Percentiles rank a stretch among this genome's conserved stretches.
Evolutionary conservation across 140 eudicot genomes (phyloP).

Genomic region (Bidens hawaiensis): DNA sequence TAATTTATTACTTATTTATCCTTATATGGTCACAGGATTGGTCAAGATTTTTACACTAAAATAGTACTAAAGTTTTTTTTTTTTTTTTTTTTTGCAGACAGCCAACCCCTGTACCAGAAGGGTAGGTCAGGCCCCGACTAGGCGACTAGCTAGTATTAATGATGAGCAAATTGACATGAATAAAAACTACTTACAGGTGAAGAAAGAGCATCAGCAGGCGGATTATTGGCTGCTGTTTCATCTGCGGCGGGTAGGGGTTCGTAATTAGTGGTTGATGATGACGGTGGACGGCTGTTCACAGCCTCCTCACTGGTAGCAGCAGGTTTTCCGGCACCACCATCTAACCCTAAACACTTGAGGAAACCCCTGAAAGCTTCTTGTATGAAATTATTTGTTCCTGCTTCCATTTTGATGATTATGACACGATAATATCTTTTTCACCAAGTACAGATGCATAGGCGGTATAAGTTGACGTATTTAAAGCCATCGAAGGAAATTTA

Average conservation of each 20-base stretch:
- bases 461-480: slow-evolving; percentile 16
- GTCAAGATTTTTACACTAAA: too few species aligned
- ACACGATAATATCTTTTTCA: not conserved
- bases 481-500: slow-evolving; percentile 11
- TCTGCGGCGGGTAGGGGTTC: not conserved
- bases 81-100: too few species aligned
- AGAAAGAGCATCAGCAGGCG: slow-evolving; percentile 7
- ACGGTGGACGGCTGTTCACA: slow-evolving; percentile 2
- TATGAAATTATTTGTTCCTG: not conserved
- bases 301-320: not conserved
- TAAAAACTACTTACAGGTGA: not conserved
- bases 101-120: too few species aligned
- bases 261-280: not conserved
- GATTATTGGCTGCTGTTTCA: not conserved
- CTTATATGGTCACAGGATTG: too few species aligned
- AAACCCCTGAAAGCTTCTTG: slow-evolving; percentile 13
- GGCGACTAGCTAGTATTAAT: too few species aligned
- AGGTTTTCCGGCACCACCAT: slow-evolving; percentile 2
- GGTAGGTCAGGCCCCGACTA: too few species aligned
- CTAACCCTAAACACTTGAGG: slow-evolving; percentile 22
- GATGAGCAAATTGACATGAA: too few species aligned
- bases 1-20: too few species aligned
- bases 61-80: too few species aligned
- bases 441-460: too few species aligned
- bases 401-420: slow-evolving; percentile 6